These are phyloP conservation scores for Spinacia oleracea DNA, from an alignment of 179 eudicot species.

Conservation along the genomic window DNA sequence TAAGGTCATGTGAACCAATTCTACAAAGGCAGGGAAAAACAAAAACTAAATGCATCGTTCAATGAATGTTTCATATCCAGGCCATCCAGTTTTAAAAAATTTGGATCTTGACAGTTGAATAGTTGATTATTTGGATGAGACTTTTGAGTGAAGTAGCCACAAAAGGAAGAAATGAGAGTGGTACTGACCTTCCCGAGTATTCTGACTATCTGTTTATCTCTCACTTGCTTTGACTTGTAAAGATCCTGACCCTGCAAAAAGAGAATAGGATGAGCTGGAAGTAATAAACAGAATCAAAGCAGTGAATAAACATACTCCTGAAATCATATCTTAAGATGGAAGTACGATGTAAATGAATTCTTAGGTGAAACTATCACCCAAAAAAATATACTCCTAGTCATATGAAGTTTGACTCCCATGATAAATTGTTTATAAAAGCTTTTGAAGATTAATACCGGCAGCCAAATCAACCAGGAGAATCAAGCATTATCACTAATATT, in stretches of 20 bases:
- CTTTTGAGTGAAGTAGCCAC: neutral
- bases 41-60: neutral
- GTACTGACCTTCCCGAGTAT: conserved; percentile 86
- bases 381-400: too few species aligned
- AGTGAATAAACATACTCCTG: neutral
- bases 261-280: neutral
- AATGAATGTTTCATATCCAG: neutral
- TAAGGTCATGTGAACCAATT: neutral
- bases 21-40: neutral
- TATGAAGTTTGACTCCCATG: neutral
- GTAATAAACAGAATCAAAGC: conserved; percentile 1
- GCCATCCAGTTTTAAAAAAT: neutral
- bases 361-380: neutral
- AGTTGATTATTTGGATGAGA: neutral
- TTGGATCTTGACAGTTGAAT: neutral
- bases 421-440: neutral
- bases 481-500: neutral
- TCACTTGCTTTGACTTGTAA: conserved; percentile 89
- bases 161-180: neutral
- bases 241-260: conserved; percentile 82
- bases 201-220: conserved; percentile 97
- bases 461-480: neutral
- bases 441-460: neutral
- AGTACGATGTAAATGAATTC: neutral
- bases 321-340: neutral